Base-by-base conservation (phyloP, 345 rosid species). In the Eucalyptus erythrocorys region DNA sequence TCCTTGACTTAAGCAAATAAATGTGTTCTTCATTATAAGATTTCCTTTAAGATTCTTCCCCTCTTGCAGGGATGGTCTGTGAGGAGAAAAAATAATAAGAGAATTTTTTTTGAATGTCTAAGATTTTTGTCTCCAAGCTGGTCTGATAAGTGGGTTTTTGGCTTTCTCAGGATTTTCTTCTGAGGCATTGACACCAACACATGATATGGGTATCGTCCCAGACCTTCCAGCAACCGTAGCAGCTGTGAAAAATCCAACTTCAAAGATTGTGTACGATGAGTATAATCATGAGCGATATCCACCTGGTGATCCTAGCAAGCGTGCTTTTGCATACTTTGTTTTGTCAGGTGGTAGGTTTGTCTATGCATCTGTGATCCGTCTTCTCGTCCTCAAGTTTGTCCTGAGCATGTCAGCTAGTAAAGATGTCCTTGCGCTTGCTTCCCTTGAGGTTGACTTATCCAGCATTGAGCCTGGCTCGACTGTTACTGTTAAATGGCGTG, bases 321-420 rank as follows among this genome's bases (percentile, higher is more conserved):
- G 95, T 42, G 95, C 96, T 40, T 94, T 94, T 92, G 96, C 96
- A 84, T 94, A 94, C 90, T 94, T 94, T 87, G 93, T 92, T 81
- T 89, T 94, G 89, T 87, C 95, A 4, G 96, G 96, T 89, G 96
- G 96, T 80, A 93, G 95, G 92, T 94, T 94, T 59, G 95, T 93
- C 48, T 94, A 94, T 91, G 96, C 96, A 51, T 94, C 96, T 22
- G 86, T 94, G 86, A 88, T 93, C 87, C 95, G 96, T 53, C 95
- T 94, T 86, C 89, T 93, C 89, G 37, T 94, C 88, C 96, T 94
- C 89, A 94, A 94, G 93, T 92, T 94, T 89, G 95, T 94, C 85
- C 89, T 94, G 80, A 94, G 95, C 91, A 94, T 94, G 96, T 93
- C 96, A 30, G 96, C 96, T 10, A 93, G 94, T 91, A 94, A 93